Evolutionary conservation across 2,329 filamentous ascomycete species (phyloP).

Genomic region (Boeremia lycopersici): DNA sequence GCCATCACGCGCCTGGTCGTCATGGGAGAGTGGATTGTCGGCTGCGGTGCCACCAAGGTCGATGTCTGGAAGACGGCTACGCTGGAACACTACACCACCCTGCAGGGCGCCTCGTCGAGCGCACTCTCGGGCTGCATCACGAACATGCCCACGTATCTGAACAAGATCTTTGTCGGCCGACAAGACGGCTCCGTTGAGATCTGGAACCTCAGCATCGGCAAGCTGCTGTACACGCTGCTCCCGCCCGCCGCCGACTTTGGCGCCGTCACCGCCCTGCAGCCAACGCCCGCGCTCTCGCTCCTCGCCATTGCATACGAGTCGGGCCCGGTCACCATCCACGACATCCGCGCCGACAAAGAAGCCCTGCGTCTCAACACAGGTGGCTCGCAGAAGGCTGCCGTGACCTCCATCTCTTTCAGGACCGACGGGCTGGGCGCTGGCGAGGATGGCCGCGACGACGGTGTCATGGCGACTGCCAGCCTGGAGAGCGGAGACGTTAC

Average conservation of each 20-base stretch:
- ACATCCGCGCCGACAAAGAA: constrained; percentile 78
- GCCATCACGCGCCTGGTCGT: constrained; percentile 78
- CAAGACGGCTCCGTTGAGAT: constrained; percentile 91
- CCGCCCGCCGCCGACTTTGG: constrained; percentile 75
- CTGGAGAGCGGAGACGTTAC: constrained; percentile 82
- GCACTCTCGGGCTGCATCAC: constrained; percentile 78
- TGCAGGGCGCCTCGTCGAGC: constrained; percentile 66
- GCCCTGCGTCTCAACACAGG: constrained; percentile 73
- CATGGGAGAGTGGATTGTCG: constrained; percentile 91
- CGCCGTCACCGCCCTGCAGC: constrained; percentile 83
- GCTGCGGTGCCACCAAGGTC: constrained; percentile 74
- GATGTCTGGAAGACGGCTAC: constrained; percentile 88
- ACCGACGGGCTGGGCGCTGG: constrained; percentile 88
- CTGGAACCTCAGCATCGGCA: constrained; percentile 93
- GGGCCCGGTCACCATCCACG: constrained; percentile 79
- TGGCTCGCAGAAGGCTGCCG: constrained; percentile 63
- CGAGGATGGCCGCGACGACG: constrained; percentile 78
- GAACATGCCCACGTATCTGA: constrained; percentile 92
- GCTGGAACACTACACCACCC: constrained; percentile 87
- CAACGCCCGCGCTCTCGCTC: constrained; percentile 81
- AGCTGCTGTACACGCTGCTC: constrained; percentile 87
- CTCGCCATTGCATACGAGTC: constrained; percentile 86
- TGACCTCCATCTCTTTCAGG: constrained; percentile 87
- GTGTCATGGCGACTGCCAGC: constrained; percentile 93
- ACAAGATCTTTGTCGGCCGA: constrained; percentile 91